Evolutionary conservation across 441 rosid species (phyloP).

Genomic region (Iberis amara): DNA sequence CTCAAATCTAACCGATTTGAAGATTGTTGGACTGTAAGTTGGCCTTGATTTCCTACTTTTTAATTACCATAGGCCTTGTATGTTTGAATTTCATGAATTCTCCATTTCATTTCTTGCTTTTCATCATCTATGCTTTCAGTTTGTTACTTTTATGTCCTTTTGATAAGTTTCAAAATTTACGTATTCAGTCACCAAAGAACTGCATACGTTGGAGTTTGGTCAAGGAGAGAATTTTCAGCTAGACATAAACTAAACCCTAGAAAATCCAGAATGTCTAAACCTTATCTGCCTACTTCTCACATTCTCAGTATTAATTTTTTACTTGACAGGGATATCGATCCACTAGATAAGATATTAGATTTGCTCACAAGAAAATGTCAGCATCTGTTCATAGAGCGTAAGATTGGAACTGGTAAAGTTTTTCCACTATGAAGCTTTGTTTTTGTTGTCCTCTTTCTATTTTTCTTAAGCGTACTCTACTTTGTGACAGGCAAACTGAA

Average conservation of each 20-base stretch:
- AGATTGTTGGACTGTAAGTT: slow-evolving; percentile 82
- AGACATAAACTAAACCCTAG: too few relatives aligned
- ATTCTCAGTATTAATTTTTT: neutral
- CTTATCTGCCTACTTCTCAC: neutral
- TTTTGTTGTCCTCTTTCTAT: neutral
- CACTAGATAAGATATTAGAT: neutral
- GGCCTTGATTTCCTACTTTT: neutral
- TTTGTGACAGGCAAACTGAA: neutral
- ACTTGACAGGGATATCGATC: neutral
- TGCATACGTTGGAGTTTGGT: neutral
- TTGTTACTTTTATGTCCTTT: slow-evolving; percentile 1
- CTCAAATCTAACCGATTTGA: slow-evolving; percentile 62
- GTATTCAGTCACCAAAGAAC: slow-evolving; percentile 4
- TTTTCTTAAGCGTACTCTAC: slow-evolving; percentile 1
- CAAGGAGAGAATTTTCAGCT: too few relatives aligned
- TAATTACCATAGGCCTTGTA: neutral
- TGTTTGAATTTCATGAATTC: neutral
- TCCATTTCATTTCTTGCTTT: neutral
- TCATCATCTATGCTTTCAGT: neutral
- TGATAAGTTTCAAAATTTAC: slow-evolving; percentile 5
- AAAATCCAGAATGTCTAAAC: too few relatives aligned
- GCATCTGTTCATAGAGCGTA: slow-evolving; percentile 1
- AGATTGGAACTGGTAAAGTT: neutral
- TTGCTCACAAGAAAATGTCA: neutral
- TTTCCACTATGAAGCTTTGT: neutral